Base-by-base conservation (phyloP, 768 basidiomycete genomes). In the Hypholoma sublateritium region DNA sequence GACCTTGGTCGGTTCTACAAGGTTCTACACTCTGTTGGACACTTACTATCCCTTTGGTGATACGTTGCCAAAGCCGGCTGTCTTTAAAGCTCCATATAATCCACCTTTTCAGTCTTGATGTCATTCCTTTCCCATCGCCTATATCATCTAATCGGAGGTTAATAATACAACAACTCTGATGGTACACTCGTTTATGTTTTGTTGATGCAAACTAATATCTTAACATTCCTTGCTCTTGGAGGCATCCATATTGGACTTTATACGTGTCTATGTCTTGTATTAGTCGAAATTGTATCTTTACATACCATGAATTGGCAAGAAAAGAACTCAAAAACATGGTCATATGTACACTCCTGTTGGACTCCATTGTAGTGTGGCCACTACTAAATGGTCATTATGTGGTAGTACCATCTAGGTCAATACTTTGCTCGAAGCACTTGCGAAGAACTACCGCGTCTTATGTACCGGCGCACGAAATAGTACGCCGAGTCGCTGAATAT, bases 231-330 rank as follows among this genome's bases (percentile, higher is more conserved):
- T 53, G 59, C 57, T 58, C 51, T 59, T 60, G 58, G 50, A 52
- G 47, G 35, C 16, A 39, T 53, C 55, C 21, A 59, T 63, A 50
- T 41, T 50, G 53, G 51, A 49, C 44, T 55, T 55, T 64, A 59
- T 41, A 41, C 39, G 60, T 66, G 58, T 60, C 50, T 52, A 51
- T 41, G 25, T 42, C 48, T 51, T 62, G 61, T 59, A 62, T 48
- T 59, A 47, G 58, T 55, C 55, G 58, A 46, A 53, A 57, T 52
- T 64, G 63, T 66, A 64, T 61, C 59, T 50, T 28, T 61, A 56
- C 56, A 42, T 45, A 43, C 53, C 47, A 39, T 50, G 45, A 52
- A 48, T 47, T 41, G 48, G 44, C 57, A n/a, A 48, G 22, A 16
- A 14, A 47, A 28, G 42, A 43, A 43, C 17, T 28, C 21, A 47